These are phyloP conservation scores for Cryphonectria radicalis DNA, from an alignment of 2,329 filamentous ascomycete genomes.

Conservation along the genomic window DNA sequence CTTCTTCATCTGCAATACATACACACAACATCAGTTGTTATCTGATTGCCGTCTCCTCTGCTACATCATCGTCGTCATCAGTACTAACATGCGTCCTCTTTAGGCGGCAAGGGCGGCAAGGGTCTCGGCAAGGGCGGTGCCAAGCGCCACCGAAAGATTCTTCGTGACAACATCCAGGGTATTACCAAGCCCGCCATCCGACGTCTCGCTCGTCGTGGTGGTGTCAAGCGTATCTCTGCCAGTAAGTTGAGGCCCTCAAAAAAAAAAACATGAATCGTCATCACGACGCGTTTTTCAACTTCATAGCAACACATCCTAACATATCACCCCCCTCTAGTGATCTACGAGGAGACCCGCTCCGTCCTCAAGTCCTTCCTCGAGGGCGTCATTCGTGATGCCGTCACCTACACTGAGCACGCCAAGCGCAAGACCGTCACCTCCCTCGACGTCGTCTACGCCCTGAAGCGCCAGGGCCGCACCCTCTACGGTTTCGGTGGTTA, in stretches of 20 bases:
- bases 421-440: slow-evolving; percentile 76
- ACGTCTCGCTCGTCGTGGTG: slow-evolving; percentile 97
- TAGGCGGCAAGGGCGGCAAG: slow-evolving; percentile 95
- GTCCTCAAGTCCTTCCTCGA: slow-evolving; percentile 85
- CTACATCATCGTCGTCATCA: slow-evolving; percentile 3
- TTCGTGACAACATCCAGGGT: slow-evolving; percentile 99
- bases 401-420: slow-evolving; percentile 83
- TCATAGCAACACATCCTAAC: slow-evolving; percentile 28
- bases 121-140: slow-evolving; percentile 97
- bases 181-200: slow-evolving; percentile 98
- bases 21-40: background rate
- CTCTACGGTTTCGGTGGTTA: slow-evolving; percentile 73
- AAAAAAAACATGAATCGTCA: background rate
- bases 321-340: slow-evolving; percentile 53
- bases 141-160: slow-evolving; percentile 99
- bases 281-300: background rate
- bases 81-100: slow-evolving; percentile 50
- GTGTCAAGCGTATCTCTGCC: slow-evolving; percentile 99
- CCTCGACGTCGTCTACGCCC: slow-evolving; percentile 66
- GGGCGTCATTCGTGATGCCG: slow-evolving; percentile 77
- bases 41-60: background rate
- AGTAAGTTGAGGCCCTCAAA: slow-evolving; percentile 57
- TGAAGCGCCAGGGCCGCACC: slow-evolving; percentile 68
- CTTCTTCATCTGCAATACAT: slow-evolving; percentile 21
- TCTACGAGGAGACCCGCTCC: slow-evolving; percentile 83